These are phyloP conservation scores for Microbotryum intermedium DNA, from an alignment of 1,284 basidiomycete genomes.

Conservation along the genomic window DNA sequence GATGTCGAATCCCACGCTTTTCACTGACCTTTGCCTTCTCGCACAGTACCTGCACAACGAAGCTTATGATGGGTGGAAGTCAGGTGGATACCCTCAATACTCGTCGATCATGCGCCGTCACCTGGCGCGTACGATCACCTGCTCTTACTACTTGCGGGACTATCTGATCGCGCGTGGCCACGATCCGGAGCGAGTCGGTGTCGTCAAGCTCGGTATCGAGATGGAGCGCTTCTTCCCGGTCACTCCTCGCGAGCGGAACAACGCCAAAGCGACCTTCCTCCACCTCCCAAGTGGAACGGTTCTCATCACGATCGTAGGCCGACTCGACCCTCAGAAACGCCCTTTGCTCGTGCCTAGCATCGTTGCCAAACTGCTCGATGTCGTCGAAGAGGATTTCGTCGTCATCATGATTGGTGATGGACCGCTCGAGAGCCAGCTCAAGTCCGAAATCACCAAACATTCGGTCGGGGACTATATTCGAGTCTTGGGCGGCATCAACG, in stretches of 20 bases:
- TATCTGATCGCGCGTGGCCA: slow-evolving; percentile 26
- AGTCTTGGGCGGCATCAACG: slow-evolving; percentile 11
- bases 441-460: neutral
- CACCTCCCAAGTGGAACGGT: slow-evolving; percentile 13
- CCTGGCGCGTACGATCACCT: slow-evolving; percentile 30
- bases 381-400: slow-evolving; percentile 17
- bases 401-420: slow-evolving; percentile 29
- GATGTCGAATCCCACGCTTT: neutral
- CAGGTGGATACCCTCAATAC: slow-evolving; percentile 27
- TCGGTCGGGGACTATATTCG: slow-evolving; percentile 12
- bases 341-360: slow-evolving; percentile 21
- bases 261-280: slow-evolving; percentile 11
- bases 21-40: neutral
- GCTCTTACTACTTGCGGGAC: slow-evolving; percentile 25
- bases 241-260: slow-evolving; percentile 1
- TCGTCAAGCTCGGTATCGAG: slow-evolving; percentile 32
- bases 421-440: neutral
- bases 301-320: slow-evolving; percentile 24
- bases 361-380: slow-evolving; percentile 11
- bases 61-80: slow-evolving; percentile 29
- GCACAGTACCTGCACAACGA: slow-evolving; percentile 31
- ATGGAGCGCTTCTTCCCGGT: slow-evolving; percentile 5
- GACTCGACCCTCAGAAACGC: slow-evolving; percentile 29
- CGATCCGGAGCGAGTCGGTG: slow-evolving; percentile 24
- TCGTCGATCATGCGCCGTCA: slow-evolving; percentile 29